Base-by-base conservation (phyloP, 768 basidiomycete species). In the Candolleomyces eurysporus region DNA sequence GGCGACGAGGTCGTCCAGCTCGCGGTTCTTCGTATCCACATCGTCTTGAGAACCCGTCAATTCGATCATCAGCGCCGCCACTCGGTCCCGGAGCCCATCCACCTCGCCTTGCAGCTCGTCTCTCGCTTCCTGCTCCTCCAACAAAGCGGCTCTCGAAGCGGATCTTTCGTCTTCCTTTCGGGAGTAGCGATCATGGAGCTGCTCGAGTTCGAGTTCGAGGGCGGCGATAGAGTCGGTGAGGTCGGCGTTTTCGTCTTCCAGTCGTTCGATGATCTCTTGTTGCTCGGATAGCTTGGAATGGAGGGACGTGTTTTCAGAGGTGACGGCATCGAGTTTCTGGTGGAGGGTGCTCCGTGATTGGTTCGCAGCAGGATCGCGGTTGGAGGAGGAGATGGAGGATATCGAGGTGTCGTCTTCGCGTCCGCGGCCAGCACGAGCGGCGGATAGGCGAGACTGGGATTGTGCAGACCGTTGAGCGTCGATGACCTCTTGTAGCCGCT, bases 11-110 rank as follows among this genome's bases (percentile, higher is more conserved):
- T 95, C 91, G 3, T 90, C 87, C 49, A 95, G 85, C 71, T 94
- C 92, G 61, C 82, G 77, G 59, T 83, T 83, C 77, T 90, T 90
- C 71, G 87, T 77, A 57, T 94, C 92, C 21, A 94, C 72, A 32
- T 96, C 95, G 63, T 95, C 91, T 67, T 96, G 91, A 73, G 86
- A 90, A 72, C 92, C 88, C 72, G 92, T 89, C 30, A 94, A 75
- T 73, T 93, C 92, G 63, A 94, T 93, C 70, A 87, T 81, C 2
- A 86, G 83, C 0, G 90, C 92, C 0, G 92, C 92, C 9, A 92
- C 79, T 71, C 85, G 87, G 75, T 94, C 92, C 52, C 86, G 79
- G 40, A 89, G 72, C 0, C 86, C 80, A 65, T 92, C 91, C 53
- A 93, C 68, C 65, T 87, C 87, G 3, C 90, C 89, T 68, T 94